Conservation (phyloP, 1,284 basidiomycete species). For the Coniferiporia sulphurascens region DNA sequence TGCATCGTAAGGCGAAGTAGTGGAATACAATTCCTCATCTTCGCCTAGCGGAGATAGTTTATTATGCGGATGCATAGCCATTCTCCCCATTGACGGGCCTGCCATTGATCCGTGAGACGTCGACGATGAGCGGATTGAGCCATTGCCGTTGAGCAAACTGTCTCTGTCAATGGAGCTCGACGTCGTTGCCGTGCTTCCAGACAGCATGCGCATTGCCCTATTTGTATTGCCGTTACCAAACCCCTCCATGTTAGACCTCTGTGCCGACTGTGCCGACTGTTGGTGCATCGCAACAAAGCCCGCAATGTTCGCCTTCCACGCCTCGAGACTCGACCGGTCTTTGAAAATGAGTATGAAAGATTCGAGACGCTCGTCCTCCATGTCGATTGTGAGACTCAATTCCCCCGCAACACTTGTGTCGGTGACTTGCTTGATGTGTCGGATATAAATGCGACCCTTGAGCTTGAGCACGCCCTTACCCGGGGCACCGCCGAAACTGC, state of each 20-base stretch:
- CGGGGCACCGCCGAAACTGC: constrained; percentile 33
- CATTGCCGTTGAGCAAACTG: constrained; percentile 53
- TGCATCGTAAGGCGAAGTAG: constrained; percentile 37
- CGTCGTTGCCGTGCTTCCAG: constrained; percentile 65
- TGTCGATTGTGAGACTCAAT: constrained; percentile 87
- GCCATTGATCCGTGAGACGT: constrained; percentile 59
- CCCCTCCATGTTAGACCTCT: constrained; percentile 55
- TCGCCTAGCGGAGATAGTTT: constrained; percentile 66
- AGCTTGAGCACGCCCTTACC: constrained; percentile 80
- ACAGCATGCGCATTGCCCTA: constrained; percentile 74
- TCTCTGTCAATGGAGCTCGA: constrained; percentile 53
- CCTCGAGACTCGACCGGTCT: constrained; percentile 81
- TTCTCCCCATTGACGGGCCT: constrained; percentile 11
- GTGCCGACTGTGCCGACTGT: constrained; percentile 32
- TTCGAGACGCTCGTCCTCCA: constrained; percentile 91
- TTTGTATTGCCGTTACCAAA: constrained; percentile 53
- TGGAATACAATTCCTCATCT: constrained; percentile 52
- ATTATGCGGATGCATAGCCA: constrained; percentile 33
- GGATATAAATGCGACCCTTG: constrained; percentile 92
- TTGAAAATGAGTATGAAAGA: constrained; percentile 94
- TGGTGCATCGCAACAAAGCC: constrained; percentile 67
- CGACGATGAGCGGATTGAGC: constrained; percentile 61
- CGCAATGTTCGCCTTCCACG: constrained; percentile 81
- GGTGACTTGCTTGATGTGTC: constrained; percentile 85
- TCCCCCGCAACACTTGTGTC: constrained; percentile 75